phyloP scores from a whole-genome alignment of 2,329 filamentous ascomycete species.

The Diaporthe amygdali region DNA sequence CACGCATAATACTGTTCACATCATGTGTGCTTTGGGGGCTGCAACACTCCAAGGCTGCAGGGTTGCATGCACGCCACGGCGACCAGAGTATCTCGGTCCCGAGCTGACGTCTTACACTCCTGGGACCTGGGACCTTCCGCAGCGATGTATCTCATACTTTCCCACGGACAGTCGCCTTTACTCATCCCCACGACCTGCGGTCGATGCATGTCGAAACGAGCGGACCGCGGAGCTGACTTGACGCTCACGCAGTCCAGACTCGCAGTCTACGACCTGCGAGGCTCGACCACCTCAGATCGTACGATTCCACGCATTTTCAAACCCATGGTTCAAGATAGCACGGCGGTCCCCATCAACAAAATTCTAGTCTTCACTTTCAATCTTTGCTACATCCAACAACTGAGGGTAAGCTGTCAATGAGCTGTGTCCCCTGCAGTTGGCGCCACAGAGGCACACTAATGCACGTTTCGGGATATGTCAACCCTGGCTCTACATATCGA shows the following conservation, averaged over 20 bases:
- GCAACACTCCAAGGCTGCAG: background rate
- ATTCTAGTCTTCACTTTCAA: background rate
- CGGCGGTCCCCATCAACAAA: background rate
- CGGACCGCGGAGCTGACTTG: background rate
- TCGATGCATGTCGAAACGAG: background rate
- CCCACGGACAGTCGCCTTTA: background rate
- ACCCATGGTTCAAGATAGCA: background rate
- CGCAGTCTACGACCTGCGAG: background rate
- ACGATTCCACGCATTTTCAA: background rate
- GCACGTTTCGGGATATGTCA: slow-evolving; percentile 7
- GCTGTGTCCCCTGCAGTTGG: background rate
- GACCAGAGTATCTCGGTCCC: background rate
- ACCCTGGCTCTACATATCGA: background rate
- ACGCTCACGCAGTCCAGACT: background rate
- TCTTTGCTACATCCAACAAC: background rate
- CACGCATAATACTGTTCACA: background rate
- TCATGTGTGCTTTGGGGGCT: background rate
- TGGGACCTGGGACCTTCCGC: background rate
- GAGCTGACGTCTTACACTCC: background rate
- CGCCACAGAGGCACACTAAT: background rate
- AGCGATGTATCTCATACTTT: background rate
- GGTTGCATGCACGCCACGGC: background rate
- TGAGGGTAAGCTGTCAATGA: too few species aligned
- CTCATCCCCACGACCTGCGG: background rate
- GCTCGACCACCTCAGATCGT: background rate